These are phyloP conservation scores for Pichia sp. DNA, from an alignment of 1,139 yeast genomes.

Conservation along the genomic window DNA sequence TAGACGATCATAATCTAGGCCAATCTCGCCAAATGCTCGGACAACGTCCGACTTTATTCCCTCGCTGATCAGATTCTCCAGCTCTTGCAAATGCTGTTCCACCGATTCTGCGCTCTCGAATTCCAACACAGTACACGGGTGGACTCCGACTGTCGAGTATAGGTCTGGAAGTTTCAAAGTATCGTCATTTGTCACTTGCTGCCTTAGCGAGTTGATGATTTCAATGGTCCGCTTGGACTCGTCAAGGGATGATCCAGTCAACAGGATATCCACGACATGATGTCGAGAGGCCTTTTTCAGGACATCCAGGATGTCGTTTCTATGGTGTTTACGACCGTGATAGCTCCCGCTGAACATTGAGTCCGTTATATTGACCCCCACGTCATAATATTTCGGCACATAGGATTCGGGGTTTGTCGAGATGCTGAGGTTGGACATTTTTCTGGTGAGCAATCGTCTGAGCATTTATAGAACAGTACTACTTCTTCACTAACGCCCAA, in stretches of 20 bases:
- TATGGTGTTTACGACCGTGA: slow-evolving; percentile 61
- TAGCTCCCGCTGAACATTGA: slow-evolving; percentile 81
- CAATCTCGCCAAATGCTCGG: slow-evolving; percentile 89
- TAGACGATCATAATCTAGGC: slow-evolving; percentile 87
- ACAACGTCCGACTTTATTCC: slow-evolving; percentile 51
- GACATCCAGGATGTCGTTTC: slow-evolving; percentile 59
- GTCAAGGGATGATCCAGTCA: slow-evolving; percentile 74
- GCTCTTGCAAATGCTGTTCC: slow-evolving; percentile 39
- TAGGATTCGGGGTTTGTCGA: not conserved
- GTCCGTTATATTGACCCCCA: slow-evolving; percentile 75
- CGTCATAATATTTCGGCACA: slow-evolving; percentile 30
- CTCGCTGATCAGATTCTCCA: slow-evolving; percentile 45
- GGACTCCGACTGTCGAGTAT: slow-evolving; percentile 83
- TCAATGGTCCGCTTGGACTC: slow-evolving; percentile 54
- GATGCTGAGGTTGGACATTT: not conserved
- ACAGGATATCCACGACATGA: slow-evolving; percentile 64
- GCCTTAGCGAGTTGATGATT: slow-evolving; percentile 40
- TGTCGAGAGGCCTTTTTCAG: slow-evolving; percentile 60
- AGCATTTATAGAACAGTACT: not conserved
- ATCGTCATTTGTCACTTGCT: slow-evolving; percentile 7
- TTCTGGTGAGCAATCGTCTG: not conserved
- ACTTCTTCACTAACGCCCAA: too few species aligned
- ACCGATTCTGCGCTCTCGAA: slow-evolving; percentile 38
- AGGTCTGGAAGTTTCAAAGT: slow-evolving; percentile 31
- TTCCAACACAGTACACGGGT: slow-evolving; percentile 80